Evolutionary conservation across 257 asterid species (phyloP), one percentile per base, ranked within the genome.

Genomic region (Galeopsis tetrahit): DNA sequence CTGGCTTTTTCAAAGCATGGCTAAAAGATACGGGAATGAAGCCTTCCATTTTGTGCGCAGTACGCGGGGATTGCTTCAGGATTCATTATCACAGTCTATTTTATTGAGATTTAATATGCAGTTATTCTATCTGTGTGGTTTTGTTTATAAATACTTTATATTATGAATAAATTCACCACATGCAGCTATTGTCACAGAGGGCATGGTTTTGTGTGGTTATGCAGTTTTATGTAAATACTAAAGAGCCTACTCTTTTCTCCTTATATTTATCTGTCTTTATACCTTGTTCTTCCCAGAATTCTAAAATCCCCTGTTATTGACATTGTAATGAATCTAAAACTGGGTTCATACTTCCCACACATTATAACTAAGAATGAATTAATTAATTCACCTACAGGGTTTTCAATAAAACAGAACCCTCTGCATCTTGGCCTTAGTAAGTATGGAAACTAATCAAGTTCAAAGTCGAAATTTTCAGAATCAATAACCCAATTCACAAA

Each of bases 1-100:
- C 74, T 82, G 53, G 21, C 68, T 67, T 3, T 69, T 35, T 71
- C 68, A 82, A 63, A 58, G 33, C 66, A 71, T 21, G 39, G n/a
- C 38, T 81, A 40, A 48, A 42, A 7, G 58, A 44, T 7, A 2
- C 3, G 11, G 4, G 36, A 21, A 21, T 21, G 28, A 6, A n/a
- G 38, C 49, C 42, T 3, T 55, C 35, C 32, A 44, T 49, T 14
- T 59, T 38, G 35, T 31, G 15, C 34, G 35, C 53, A 8, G 43
- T 61, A 15, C 11, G 32, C 46, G 8, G 33, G 13, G 33, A 33
- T 7, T 64, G 43, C 42, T 64, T 44, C 65, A 28, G 32, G 66
- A 42, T 55, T 63, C 63, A 34, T 55, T 13, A 43, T 33, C 66
- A 46, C 56, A 65, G 66, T 61, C 74, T 13, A 64, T 70, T 36